Evolutionary conservation across 106 monocot genomes (phyloP).

Genomic region (Allium fistulosum): DNA sequence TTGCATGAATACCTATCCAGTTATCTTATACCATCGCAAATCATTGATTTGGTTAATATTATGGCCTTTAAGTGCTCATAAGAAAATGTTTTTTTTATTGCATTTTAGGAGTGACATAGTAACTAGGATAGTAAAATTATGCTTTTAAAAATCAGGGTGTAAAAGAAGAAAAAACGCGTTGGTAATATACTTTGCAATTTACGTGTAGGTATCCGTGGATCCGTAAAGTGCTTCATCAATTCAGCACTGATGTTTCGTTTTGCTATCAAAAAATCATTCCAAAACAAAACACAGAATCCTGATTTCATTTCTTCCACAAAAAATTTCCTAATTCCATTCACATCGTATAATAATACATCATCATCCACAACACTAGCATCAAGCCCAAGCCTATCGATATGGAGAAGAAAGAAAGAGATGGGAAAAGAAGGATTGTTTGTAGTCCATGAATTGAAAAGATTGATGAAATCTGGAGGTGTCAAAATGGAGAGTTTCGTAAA

Average conservation of each 20-base stretch:
- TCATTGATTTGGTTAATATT: too few relatives aligned
- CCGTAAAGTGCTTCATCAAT: not conserved
- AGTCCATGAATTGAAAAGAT: constrained; percentile 84
- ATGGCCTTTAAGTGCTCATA: too few relatives aligned
- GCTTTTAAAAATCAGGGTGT: too few relatives aligned
- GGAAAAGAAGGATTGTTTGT: constrained; percentile 94
- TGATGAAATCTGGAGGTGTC: constrained; percentile 20
- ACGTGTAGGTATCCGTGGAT: too few relatives aligned
- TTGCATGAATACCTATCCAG: too few relatives aligned
- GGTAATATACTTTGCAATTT: too few relatives aligned
- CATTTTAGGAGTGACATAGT: too few relatives aligned
- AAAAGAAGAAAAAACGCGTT: too few relatives aligned
- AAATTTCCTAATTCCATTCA: not conserved
- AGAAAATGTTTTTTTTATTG: too few relatives aligned
- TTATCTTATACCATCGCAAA: too few relatives aligned
- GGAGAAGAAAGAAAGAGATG: constrained; percentile 99
- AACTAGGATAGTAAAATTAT: too few relatives aligned
- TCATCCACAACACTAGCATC: constrained; percentile 25
- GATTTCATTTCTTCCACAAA: not conserved
- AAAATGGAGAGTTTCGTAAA: constrained; percentile 65
- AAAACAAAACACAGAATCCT: not conserved
- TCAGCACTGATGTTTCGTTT: constrained; percentile 2
- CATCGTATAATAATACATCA: not conserved
- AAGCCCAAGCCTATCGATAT: constrained; percentile 89
- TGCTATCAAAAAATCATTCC: not conserved